Evolutionary conservation across 2,329 filamentous ascomycete species (phyloP), one percentile per base, ranked within the genome.

Genomic region (Fusarium sp.): DNA sequence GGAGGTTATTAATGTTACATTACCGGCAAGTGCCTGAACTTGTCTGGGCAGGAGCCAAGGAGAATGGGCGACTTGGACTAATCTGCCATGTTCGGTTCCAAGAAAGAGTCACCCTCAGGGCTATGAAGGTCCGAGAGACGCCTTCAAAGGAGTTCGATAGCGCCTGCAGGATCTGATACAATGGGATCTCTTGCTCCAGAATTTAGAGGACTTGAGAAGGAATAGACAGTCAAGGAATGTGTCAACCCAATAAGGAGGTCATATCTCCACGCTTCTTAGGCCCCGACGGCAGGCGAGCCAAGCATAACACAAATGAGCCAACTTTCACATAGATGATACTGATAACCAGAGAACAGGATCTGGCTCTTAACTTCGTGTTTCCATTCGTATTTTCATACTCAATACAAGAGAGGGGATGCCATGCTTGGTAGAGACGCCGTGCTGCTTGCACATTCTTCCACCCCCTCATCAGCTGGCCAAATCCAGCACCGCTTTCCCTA

Each of bases 331-430:
- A 15, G 17, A 21, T 9, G 2, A 7, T 15, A 17, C 9, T 30
- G 17, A 42, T 23, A 11, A 24, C 11, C n/a, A 6, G 15, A 28
- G 11, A 17, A 32, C 6, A 4, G 39, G 23, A 17, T 43, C 39
- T 20, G 14, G 9, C 28, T 20, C 3, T 48, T 74, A 65, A 28
- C 66, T 65, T 67, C 39, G 40, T 66, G 47, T 42, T 56, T 69
- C 55, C 44, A 68, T 68, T 55, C 47, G 34, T 55, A 58, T 62
- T 68, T 64, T 69, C 39, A 50, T 74, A 69, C 59, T 72, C 62
- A 69, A 72, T 75, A 75, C 76, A 77, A 79, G 78, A 80, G 78
- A 79, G 77, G 77, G 76, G 77, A 78, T 78, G 77, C 73, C 77
- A 78, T 71, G 68, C 71, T 56, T 55, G 55, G 68, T 55, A 53